Evolutionary conservation across 768 basidiomycete species (phyloP), one percentile per base, ranked within the genome.

Genomic region (Boletus rubescentipes): DNA sequence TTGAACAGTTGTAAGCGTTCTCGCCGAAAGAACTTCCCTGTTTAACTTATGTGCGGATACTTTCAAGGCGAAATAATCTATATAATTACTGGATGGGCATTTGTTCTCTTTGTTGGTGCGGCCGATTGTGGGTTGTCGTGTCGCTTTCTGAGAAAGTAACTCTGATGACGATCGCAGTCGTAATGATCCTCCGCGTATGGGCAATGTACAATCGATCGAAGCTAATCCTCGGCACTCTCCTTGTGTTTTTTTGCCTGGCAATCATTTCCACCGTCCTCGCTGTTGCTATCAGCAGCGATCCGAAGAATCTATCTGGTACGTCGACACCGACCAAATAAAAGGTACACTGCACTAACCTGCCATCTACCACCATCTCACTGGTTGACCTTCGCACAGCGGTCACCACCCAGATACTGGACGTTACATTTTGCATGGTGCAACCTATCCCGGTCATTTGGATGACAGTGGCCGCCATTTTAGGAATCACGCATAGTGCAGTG

Each of bases 1-100:
- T 14, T 8, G 2, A 9, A 38, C 4, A 59, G 58, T 3, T 59
- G 58, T 52, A 8, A 52, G 51, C 10, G 32, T 10, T 23, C 36
- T 18, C 7, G 4, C n/a, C 3, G 8, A 30, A 4, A 0, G 7
- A 2, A n/a, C n/a, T 23, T 16, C 4, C 1, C 18, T 20, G 10
- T 9, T 6, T 29, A 8, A n/a, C 16, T 26, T 20, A 31, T 23
- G 40, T 23, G 45, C n/a, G 11, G 4, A 14, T 2, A 2, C 0
- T 41, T 42, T 2, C 14, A 40, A 53, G 58, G 51, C 21, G 7
- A 40, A 5, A 38, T 36, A 14, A 32, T 39, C 0, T 2, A 8
- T 7, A 2, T 15, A 9, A 18, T 46, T 9, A 20, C 2, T 15
- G 16, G 9, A 12, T 60, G 58, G 51, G 16, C 21, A 20, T 43